Percentiles rank a stretch among this genome's conserved stretches.
phyloP scores from a whole-genome alignment of 2,329 filamentous ascomycete species.

The Aspergillus ibericus region DNA sequence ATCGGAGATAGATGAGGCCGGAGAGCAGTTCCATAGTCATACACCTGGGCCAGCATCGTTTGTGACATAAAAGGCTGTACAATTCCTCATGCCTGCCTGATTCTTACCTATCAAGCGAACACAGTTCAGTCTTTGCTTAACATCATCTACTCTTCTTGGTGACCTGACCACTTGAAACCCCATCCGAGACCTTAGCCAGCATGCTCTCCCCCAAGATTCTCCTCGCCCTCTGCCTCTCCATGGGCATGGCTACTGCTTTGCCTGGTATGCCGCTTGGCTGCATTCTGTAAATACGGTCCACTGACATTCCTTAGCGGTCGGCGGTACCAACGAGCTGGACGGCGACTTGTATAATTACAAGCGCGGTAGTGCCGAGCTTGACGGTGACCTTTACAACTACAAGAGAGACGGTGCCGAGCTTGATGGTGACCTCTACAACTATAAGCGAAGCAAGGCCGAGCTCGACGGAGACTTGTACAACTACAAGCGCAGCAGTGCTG shows the following conservation, averaged over 20 bases:
- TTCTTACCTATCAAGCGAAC: no score
- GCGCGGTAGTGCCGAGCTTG: neutral
- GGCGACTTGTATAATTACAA: slow-evolving; percentile 1
- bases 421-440: neutral
- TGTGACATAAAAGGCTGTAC: no score
- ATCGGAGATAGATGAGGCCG: no score
- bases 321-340: neutral
- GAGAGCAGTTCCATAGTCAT: no score
- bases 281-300: neutral
- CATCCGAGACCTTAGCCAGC: neutral
- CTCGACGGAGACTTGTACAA: neutral
- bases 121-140: no score
- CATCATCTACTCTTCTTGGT: no score
- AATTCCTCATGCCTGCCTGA: no score
- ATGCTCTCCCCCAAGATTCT: neutral
- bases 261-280: neutral
- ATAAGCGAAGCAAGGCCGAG: neutral
- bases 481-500: neutral
- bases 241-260: neutral
- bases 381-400: neutral
- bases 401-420: neutral
- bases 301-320: neutral
- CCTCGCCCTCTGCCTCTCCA: neutral
- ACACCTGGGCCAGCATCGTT: no score
- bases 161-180: no score